Evolutionary conservation across 805 yeast species (phyloP).

Genomic region (Lachancea thermotolerans): DNA sequence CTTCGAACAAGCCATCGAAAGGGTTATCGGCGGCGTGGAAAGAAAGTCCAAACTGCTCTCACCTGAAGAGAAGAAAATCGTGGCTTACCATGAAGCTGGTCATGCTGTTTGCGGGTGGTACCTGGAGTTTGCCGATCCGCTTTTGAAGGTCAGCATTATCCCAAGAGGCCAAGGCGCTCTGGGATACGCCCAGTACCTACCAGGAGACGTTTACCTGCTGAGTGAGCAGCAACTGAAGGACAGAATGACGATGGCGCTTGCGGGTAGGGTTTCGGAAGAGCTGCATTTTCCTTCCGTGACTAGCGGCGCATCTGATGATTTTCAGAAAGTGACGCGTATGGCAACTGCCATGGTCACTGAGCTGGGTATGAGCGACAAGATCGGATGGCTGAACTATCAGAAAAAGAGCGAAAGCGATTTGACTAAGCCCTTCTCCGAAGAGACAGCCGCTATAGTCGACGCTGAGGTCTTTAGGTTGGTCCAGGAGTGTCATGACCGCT

Average conservation of each 20-base stretch:
- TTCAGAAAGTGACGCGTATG: slow-evolving; percentile 82
- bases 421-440: slow-evolving; percentile 85
- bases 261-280: slow-evolving; percentile 91
- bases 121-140: slow-evolving; percentile 80
- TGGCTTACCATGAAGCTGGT: slow-evolving; percentile 95
- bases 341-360: slow-evolving; percentile 85
- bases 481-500: slow-evolving; percentile 63
- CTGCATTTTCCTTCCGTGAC: slow-evolving; percentile 81
- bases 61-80: slow-evolving; percentile 74
- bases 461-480: slow-evolving; percentile 75
- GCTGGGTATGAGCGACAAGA: slow-evolving; percentile 78
- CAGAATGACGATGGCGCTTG: slow-evolving; percentile 89
- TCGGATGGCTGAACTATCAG: slow-evolving; percentile 60
- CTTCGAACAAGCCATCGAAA: slow-evolving; percentile 88
- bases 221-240: slow-evolving; percentile 70
- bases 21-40: slow-evolving; percentile 92
- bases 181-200: slow-evolving; percentile 94
- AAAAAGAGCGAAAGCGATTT: slow-evolving; percentile 65
- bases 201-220: slow-evolving; percentile 78
- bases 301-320: slow-evolving; percentile 88
- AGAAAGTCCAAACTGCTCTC: slow-evolving; percentile 73
- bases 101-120: slow-evolving; percentile 97
- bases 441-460: slow-evolving; percentile 76
- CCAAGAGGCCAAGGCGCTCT: slow-evolving; percentile 93
- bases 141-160: slow-evolving; percentile 85